Evolutionary conservation across 257 asterid genomes (phyloP), one percentile per base, ranked within the genome.

Genomic region (Rehmannia glutinosa): DNA sequence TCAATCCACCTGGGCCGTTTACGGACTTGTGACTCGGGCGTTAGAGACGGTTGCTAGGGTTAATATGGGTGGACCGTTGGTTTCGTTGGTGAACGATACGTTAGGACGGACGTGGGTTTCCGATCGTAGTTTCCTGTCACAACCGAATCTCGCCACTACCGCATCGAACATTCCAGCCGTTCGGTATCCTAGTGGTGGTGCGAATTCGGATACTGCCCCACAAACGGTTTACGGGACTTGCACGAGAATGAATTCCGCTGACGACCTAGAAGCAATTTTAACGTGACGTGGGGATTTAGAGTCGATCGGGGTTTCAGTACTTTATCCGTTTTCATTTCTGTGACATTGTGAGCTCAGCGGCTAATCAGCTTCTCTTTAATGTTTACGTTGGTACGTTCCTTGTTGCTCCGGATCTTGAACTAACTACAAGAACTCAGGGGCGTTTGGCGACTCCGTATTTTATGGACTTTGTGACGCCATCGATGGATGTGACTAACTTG

Each of bases 1-100:
- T 59, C 66, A 75, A 33, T 51, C 88, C 95, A 2, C n/a, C 71
- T 0, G 89, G 82, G 41, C 11, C 60, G 23, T 90, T 72, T 55
- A 60, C 36, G 93, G 94, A 16, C 70, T 88, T n/a, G 43, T 62
- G 21, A 47, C 46, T 45, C 74, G 77, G 43, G 88, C 95, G 20
- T 35, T 91, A 6, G 95, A 91, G 75, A 88, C 90, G 0, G 86
- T 84, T 50, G 68, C 73, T 17, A 77, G 95, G 80, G 89, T 91
- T 15, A 91, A 91, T 47, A 88, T 91, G 98, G 96, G 96, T 4
- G 96, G 96, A 4, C 79, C 90, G 7, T 6, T 77, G 0, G 87
- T 91, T 32, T 62, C 93, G 0, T 46, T 63, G 13, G 70, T 42
- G 28, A 87, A 89, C 42, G 96, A 91, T 75, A 83, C 90, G 0